phyloP scores from a whole-genome alignment of 2,329 filamentous ascomycete genomes.

The Lecanosticta acicola region DNA sequence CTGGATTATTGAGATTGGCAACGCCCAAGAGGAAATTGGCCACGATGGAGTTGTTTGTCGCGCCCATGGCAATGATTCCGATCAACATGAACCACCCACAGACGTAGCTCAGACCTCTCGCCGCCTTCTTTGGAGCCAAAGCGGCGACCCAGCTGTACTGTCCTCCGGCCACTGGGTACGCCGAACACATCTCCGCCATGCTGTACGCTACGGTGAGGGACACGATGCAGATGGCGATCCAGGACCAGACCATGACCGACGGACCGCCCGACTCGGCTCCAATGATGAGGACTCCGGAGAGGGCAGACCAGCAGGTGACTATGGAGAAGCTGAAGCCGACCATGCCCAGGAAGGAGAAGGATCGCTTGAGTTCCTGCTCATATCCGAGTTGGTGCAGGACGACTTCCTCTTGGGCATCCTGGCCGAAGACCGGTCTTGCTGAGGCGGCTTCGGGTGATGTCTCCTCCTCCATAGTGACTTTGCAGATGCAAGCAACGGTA shows the following conservation, averaged over 20 bases:
- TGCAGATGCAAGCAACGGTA: not conserved
- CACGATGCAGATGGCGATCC: conserved; percentile 48
- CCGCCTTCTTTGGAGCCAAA: conserved; percentile 44
- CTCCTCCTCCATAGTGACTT: not conserved
- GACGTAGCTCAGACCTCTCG: conserved; percentile 28
- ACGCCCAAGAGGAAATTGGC: conserved; percentile 53
- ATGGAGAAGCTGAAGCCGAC: conserved; percentile 56
- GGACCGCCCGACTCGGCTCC: conserved; percentile 53
- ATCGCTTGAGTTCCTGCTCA: conserved; percentile 51
- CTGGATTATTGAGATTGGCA: conserved; percentile 48
- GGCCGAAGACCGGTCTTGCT: conserved; percentile 1
- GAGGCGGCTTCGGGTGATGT: not conserved
- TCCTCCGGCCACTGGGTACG: conserved; percentile 52
- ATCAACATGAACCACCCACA: conserved; percentile 37
- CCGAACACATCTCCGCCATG: conserved; percentile 56
- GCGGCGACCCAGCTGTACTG: conserved; percentile 56
- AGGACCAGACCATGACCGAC: conserved; percentile 55
- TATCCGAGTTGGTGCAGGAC: conserved; percentile 39
- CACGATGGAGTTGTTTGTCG: conserved; percentile 50
- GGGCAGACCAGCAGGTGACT: conserved; percentile 54
- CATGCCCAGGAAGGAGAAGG: conserved; percentile 53
- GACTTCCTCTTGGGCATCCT: conserved; percentile 31
- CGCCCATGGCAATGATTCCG: conserved; percentile 48
- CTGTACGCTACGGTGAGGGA: conserved; percentile 52
- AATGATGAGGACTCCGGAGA: conserved; percentile 52